Evolutionary conservation across 768 basidiomycete species (phyloP), one percentile per base, ranked within the genome.

Genomic region (Tephrocybe sp.): DNA sequence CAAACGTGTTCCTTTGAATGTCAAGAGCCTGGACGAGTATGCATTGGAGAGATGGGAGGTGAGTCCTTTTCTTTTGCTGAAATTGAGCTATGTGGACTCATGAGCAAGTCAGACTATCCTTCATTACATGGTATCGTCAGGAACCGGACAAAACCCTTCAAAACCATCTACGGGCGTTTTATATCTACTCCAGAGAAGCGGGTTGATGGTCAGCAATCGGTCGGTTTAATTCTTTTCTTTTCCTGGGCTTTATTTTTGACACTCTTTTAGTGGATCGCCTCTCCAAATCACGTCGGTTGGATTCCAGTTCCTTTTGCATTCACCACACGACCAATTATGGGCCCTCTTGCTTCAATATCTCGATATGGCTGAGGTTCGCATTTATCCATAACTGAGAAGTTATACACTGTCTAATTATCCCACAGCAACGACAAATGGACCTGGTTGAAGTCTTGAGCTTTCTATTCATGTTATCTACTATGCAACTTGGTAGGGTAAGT

Each of bases 91-190:
- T 17, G 45, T 31, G 41, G 36, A 43, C 35, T 53, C 45, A 55
- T 36, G 40, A 22, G 35, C 19, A 38, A 32, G 23, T 26, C 54
- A 98, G 94, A 94, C 92, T 0, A 96, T 98, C 60, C 77, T 98
- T 39, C 93, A 98, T 68, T 98, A 91, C 64, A 97, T 99, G 94
- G 97, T 99, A 3, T 94, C 92, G 8, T 96, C 89, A 30, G 90
- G 85, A 11, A 83, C 82, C 23, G 90, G 84, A n/a, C 82, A 89
- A 63, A 72, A 79, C 33, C 82, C 88, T 20, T 71, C 84, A 7
- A 83, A 80, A 63, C 92, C 94, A 5, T 89, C 89, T 0, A 82
- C 84, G 54, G 89, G 85, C 16, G 94, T 98, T 12, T 73, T 96
- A 8, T 87, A 83, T 62, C 77, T 98, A 6, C 75, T 99, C 2